A percentile compares a stretch with the other conserved stretches of the same genome.
Evolutionary conservation across 2,329 filamentous ascomycete genomes (phyloP).

Genomic region (Clonostachys byssicola): DNA sequence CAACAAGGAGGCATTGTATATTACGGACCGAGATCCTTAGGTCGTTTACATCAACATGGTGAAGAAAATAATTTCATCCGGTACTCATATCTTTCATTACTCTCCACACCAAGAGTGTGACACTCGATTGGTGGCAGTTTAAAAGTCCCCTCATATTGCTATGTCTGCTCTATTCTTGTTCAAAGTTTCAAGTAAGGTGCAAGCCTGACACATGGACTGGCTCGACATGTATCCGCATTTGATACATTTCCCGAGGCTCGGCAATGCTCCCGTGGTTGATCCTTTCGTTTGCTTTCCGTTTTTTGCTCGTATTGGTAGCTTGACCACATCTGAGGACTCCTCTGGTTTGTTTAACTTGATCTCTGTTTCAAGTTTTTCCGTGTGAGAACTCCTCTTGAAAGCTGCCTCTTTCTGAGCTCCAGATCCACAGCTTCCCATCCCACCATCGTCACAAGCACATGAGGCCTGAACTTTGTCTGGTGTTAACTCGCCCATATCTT

Average conservation of each 20-base stretch:
- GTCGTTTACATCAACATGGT: no score
- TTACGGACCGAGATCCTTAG: no score
- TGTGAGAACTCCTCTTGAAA: constrained; percentile 10
- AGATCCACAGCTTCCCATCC: constrained; percentile 66
- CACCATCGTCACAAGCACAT: constrained; percentile 30
- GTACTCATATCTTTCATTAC: no score
- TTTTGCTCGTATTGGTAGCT: constrained; percentile 24
- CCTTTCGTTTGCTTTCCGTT: constrained; percentile 12
- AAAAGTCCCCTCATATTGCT: constrained; percentile 29
- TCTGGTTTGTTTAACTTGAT: constrained; percentile 16
- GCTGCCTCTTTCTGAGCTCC: constrained; percentile 67
- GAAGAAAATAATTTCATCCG: no score
- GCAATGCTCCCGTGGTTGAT: constrained; percentile 40
- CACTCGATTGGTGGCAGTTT: no score
- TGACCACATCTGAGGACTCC: constrained; percentile 14
- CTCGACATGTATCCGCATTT: constrained; percentile 95
- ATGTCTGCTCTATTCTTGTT: constrained; percentile 73
- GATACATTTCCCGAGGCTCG: constrained; percentile 78
- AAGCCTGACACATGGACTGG: constrained; percentile 91
- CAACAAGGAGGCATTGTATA: no score
- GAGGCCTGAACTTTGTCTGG: constrained; percentile 28
- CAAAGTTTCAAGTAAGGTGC: constrained; percentile 79
- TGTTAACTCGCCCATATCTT: constrained; percentile 86
- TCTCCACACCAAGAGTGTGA: no score
- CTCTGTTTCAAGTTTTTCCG: constrained; percentile 21